phyloP scores from a whole-genome alignment of 306 rosid genomes.

The Fagus sylvatica region DNA sequence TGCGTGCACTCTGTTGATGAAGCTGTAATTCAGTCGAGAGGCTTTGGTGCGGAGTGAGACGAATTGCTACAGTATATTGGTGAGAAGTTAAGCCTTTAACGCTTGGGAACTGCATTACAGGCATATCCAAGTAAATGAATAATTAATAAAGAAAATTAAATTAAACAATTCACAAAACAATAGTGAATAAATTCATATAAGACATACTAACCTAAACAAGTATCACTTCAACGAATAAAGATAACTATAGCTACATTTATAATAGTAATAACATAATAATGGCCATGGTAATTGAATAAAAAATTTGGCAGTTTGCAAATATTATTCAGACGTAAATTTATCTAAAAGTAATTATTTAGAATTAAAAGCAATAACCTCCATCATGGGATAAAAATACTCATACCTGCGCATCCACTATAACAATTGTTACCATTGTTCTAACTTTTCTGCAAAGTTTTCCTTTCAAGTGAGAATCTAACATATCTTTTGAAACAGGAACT shows the following conservation, averaged over 20 bases:
- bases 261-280: background rate
- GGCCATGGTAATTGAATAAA: background rate
- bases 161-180: too few relatives aligned
- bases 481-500: conserved; percentile 90
- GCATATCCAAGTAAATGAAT: conserved; percentile 6
- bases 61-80: conserved; percentile 73
- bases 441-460: conserved; percentile 56
- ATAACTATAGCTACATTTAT: background rate
- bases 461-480: conserved; percentile 84
- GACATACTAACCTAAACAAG: too few relatives aligned
- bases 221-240: too few relatives aligned
- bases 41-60: conserved; percentile 59
- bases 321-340: background rate
- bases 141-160: background rate
- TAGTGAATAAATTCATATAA: too few relatives aligned
- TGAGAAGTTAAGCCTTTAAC: conserved; percentile 60
- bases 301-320: background rate
- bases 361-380: background rate
- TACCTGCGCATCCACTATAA: conserved; percentile 85
- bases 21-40: conserved; percentile 41
- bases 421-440: conserved; percentile 70
- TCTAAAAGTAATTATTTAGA: background rate
- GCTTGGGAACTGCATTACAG: conserved; percentile 67
- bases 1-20: conserved; percentile 87
- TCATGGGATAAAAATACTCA: background rate